Conservation (phyloP, 2,329 filamentous ascomycete genomes). For the Venturia oleaginea region DNA sequence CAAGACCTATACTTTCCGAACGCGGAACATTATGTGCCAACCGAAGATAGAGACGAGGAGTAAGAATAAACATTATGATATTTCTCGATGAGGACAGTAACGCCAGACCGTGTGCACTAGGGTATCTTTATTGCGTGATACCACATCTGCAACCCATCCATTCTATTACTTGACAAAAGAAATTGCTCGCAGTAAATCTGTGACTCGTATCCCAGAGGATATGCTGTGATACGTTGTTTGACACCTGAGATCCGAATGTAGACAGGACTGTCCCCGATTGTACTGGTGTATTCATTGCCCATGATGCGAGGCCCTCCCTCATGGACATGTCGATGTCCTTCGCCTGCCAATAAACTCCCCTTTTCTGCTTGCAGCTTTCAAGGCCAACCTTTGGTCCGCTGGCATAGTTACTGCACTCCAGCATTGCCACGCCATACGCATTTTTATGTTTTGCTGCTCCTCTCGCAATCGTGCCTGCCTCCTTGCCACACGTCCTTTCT, state of each 20-base stretch:
- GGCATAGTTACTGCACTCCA: constrained; percentile 25
- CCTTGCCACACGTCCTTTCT: constrained; percentile 36
- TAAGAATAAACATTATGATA: not conserved
- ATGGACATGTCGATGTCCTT: constrained; percentile 8
- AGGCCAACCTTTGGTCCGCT: not conserved
- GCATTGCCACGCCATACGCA: constrained; percentile 33
- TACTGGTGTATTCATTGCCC: too few relatives aligned
- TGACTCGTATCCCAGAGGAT: not conserved
- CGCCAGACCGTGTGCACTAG: not conserved
- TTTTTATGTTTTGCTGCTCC: constrained; percentile 36
- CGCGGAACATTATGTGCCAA: not conserved
- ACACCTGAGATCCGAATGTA: too few relatives aligned
- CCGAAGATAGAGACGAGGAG: not conserved
- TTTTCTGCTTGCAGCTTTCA: constrained; percentile 1
- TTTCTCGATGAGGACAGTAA: not conserved
- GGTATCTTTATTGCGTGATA: not conserved
- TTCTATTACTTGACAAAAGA: not conserved
- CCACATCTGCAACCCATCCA: not conserved
- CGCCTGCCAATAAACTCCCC: not conserved
- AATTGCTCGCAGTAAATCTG: not conserved
- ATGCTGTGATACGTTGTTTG: not conserved
- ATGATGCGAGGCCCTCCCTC: not conserved
- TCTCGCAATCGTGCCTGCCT: constrained; percentile 35
- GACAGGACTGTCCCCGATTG: too few relatives aligned
- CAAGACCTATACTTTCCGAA: too few relatives aligned